Base-by-base conservation (phyloP, 2,329 filamentous ascomycete genomes). In the Thielaviopsis euricoi region DNA sequence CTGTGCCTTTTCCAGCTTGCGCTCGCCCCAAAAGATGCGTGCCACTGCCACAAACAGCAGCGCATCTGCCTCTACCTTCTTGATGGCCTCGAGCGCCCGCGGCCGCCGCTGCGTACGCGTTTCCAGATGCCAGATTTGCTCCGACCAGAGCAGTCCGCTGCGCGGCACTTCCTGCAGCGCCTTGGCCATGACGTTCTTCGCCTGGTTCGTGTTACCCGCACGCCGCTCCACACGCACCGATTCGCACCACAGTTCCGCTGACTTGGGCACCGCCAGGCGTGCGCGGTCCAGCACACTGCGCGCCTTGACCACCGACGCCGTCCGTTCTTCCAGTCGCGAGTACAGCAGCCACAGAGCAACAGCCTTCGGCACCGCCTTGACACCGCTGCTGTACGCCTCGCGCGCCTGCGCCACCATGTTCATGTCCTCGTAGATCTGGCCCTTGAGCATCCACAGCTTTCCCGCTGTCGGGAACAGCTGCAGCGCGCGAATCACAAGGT, bases 371-470 rank as follows among this genome's bases (percentile, higher is more conserved):
- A 89, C 91, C 0, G 88, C 87, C 66, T 93, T 86, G 48, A 91
- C 94, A 40, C 93, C 93, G 4, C 87, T 85, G 60, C 81, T 82
- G 70, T 93, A 97, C 0, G 91, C 89, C 68, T 97, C 89, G 52
- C 93, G 82, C 2, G 93, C 93, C 70, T 93, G 87, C 0, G 86
- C 83, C 15, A 86, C 73, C 71, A 89, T 89, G 64, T 80, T 83
- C 52, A 89, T 78, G 50, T 83, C 79, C 67, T 96, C 87, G 75
- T 98, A 98, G 62, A 97, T 93, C 68, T 98, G 93, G 0, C 94
- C 93, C 72, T 98, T 98, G 75, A 95, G 87, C 87, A 97, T 96
- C 85, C 91, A 96, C 23, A 98, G 77, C 71, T 97, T 97, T 56
- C 88, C 79, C 13, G 86, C 82, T 51, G 83, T 80, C 0, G 93